Percentiles rank a stretch among this genome's conserved stretches.
phyloP scores from a whole-genome alignment of 1,284 basidiomycete species.

The Irpex sp. region DNA sequence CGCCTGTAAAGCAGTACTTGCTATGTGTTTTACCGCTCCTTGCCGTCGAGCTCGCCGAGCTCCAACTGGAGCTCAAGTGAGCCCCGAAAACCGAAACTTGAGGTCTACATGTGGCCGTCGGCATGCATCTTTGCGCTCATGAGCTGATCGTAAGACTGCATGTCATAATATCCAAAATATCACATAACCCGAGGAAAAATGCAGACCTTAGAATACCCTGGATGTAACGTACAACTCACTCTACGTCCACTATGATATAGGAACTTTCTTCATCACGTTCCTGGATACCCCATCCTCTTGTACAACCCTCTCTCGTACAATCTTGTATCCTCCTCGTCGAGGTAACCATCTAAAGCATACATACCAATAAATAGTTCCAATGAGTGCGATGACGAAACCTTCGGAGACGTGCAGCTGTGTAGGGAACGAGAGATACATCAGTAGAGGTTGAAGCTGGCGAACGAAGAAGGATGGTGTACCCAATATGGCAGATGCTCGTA shows the following conservation, averaged over 20 bases:
- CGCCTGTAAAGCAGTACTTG: not conserved
- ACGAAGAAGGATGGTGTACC: constrained; percentile 29
- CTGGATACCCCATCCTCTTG: constrained; percentile 47
- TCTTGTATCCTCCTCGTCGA: constrained; percentile 41
- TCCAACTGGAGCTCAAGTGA: not conserved
- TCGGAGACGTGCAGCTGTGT: constrained; percentile 51
- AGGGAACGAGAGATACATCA: not conserved
- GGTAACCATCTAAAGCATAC: constrained; percentile 55
- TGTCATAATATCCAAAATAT: not conserved
- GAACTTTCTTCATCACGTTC: constrained; percentile 8
- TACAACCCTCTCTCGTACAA: constrained; percentile 44
- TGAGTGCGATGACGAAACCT: constrained; percentile 43
- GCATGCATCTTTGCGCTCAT: not conserved
- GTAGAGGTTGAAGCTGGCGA: not conserved
- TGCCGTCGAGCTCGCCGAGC: not conserved
- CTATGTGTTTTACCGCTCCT: not conserved
- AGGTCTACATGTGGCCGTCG: not conserved
- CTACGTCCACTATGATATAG: not conserved
- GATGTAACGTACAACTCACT: not conserved
- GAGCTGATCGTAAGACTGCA: not conserved
- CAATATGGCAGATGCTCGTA: constrained; percentile 64
- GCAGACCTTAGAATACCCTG: not conserved
- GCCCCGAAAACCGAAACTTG: not conserved
- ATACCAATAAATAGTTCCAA: constrained; percentile 61
- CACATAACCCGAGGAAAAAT: not conserved